phyloP scores from a whole-genome alignment of 2,329 filamentous ascomycete species.

The Monosporascus sp. region DNA sequence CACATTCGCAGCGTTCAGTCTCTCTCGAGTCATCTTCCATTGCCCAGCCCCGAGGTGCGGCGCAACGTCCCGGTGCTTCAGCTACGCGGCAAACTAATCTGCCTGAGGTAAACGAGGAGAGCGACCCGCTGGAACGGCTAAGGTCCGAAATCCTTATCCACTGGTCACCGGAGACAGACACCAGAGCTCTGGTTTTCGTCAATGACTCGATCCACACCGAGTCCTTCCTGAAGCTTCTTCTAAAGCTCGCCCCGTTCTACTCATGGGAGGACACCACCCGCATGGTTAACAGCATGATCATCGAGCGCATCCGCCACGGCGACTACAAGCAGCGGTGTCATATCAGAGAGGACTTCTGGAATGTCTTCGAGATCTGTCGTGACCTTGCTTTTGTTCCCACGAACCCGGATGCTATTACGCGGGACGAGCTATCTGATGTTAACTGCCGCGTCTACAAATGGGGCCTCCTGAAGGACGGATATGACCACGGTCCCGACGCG shows the following conservation, averaged over 20 bases:
- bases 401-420: not conserved
- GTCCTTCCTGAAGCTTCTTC: not conserved
- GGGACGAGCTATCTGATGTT: not conserved
- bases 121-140: not conserved
- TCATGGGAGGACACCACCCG: not conserved
- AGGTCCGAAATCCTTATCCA: not conserved
- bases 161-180: not conserved
- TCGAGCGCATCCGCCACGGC: not conserved
- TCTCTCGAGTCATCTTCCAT: not conserved
- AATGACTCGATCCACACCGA: not conserved
- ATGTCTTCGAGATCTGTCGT: not conserved
- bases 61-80: not conserved
- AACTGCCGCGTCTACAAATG: not conserved
- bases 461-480: not conserved
- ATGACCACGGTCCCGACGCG: not conserved
- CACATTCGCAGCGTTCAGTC: not conserved
- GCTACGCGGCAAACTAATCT: not conserved
- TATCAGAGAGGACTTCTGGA: not conserved
- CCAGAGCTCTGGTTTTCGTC: not conserved
- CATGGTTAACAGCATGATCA: not conserved
- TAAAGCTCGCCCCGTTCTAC: not conserved
- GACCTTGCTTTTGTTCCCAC: not conserved
- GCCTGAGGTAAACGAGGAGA: not conserved
- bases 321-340: not conserved
- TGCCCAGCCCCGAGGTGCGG: not conserved